Conservation (phyloP, 2,329 filamentous ascomycete genomes). For the Rachicladosporium sp. region DNA sequence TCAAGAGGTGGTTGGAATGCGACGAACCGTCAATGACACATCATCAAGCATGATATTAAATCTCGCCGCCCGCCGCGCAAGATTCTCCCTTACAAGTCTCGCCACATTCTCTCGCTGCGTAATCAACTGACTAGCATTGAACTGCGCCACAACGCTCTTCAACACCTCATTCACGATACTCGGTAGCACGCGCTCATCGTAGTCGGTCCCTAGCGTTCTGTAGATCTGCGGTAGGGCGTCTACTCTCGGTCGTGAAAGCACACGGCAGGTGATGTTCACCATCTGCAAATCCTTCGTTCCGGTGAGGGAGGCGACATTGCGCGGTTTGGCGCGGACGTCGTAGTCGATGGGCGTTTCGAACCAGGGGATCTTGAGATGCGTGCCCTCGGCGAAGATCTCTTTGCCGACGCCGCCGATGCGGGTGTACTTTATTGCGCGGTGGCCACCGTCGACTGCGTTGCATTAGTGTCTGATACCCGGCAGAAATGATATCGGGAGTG, state of each 20-base stretch:
- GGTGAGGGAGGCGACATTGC: slow-evolving; percentile 91
- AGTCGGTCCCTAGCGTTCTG: slow-evolving; percentile 86
- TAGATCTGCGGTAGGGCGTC: slow-evolving; percentile 92
- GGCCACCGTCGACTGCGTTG: slow-evolving; percentile 73
- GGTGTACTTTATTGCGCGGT: slow-evolving; percentile 97
- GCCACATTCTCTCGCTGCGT: slow-evolving; percentile 98
- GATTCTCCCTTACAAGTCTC: slow-evolving; percentile 79
- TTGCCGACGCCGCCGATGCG: slow-evolving; percentile 79
- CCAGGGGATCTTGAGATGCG: slow-evolving; percentile 89
- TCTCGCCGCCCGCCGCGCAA: slow-evolving; percentile 76
- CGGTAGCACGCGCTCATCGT: slow-evolving; percentile 93
- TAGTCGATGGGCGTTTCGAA: slow-evolving; percentile 94
- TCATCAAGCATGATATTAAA: slow-evolving; percentile 98
- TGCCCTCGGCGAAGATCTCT: slow-evolving; percentile 95
- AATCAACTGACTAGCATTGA: slow-evolving; percentile 96
- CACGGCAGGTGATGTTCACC: slow-evolving; percentile 99
- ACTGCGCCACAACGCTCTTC: slow-evolving; percentile 96
- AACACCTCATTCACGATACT: slow-evolving; percentile 99
- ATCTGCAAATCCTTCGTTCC: slow-evolving; percentile 99
- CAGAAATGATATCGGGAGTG: slow-evolving; percentile 4
- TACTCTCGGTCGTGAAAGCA: slow-evolving; percentile 80
- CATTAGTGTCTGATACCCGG: slow-evolving; percentile 3
- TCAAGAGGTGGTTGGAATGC: not conserved
- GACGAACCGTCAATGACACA: slow-evolving; percentile 65
- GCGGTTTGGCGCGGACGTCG: slow-evolving; percentile 92